These are phyloP conservation scores for Penicillium roqueforti DNA, from an alignment of 495 filamentous ascomycete genomes.

Conservation along the genomic window DNA sequence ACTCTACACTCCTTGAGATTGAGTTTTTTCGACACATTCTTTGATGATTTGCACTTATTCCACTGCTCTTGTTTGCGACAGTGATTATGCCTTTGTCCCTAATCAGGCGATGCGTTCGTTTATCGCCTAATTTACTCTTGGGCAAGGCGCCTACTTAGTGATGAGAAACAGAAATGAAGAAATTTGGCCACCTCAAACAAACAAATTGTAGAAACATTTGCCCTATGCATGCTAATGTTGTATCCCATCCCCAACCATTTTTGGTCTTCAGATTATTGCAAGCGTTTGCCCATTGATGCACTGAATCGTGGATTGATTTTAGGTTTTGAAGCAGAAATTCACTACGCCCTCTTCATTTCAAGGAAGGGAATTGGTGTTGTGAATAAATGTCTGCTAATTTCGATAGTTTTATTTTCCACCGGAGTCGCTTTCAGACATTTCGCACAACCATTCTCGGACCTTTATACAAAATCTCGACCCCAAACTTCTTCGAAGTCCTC, in stretches of 20 bases:
- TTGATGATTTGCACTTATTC: slow-evolving; percentile 7
- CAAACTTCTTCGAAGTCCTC: background rate
- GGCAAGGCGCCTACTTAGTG: slow-evolving; percentile 10
- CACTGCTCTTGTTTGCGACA: slow-evolving; percentile 14
- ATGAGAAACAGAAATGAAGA: slow-evolving; percentile 39
- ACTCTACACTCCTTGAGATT: slow-evolving; percentile 19
- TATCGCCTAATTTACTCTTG: slow-evolving; percentile 2
- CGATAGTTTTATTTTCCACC: background rate
- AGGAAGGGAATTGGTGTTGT: background rate
- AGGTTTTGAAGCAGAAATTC: background rate
- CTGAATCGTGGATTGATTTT: background rate
- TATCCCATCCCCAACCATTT: background rate
- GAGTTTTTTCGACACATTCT: background rate
- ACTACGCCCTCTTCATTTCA: background rate
- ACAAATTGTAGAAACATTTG: background rate
- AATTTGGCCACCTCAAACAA: slow-evolving; percentile 44
- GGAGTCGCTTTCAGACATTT: background rate
- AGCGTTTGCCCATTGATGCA: background rate
- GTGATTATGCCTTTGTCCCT: slow-evolving; percentile 18
- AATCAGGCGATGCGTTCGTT: slow-evolving; percentile 2
- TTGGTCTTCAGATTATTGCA: background rate
- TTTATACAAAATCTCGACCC: background rate
- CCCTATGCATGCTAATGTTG: background rate
- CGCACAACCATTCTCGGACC: background rate
- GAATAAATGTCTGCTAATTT: background rate